Percentiles rank a stretch among this genome's conserved stretches.
These are phyloP conservation scores for Pyrrhoderma noxium DNA, from an alignment of 1,284 basidiomycete genomes.

Conservation along the genomic window DNA sequence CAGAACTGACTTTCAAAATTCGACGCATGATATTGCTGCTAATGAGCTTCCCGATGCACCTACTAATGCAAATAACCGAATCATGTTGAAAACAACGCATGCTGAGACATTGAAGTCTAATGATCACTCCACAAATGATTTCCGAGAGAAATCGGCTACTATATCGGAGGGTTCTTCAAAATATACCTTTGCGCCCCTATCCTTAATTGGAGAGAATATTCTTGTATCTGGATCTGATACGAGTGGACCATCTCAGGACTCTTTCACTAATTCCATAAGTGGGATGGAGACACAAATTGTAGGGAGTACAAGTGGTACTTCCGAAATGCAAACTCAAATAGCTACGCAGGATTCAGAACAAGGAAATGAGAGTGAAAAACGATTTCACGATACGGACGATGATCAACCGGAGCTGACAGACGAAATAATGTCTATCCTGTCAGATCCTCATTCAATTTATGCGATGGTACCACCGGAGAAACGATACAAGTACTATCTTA, in stretches of 20 bases:
- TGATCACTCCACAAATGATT: no score
- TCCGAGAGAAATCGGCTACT: no score
- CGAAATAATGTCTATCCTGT: background rate
- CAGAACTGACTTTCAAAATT: no score
- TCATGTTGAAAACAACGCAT: no score
- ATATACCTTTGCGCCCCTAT: no score
- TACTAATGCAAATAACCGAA: no score
- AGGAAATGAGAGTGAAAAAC: background rate
- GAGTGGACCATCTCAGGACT: constrained; percentile 11
- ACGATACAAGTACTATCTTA: constrained; percentile 10
- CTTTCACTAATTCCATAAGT: constrained; percentile 3
- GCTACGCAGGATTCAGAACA: constrained; percentile 4
- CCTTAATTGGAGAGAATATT: constrained; percentile 1
- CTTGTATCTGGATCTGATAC: constrained; percentile 13
- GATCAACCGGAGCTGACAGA: background rate
- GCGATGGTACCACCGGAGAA: constrained; percentile 13
- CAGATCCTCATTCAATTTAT: constrained; percentile 3
- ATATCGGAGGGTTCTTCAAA: no score
- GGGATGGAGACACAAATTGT: constrained; percentile 6
- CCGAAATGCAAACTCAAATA: constrained; percentile 1
- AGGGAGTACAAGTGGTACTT: background rate
- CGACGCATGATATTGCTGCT: no score
- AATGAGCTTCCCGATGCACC: no score
- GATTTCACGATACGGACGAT: background rate
- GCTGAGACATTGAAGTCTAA: no score